phyloP scores from a whole-genome alignment of 2,329 filamentous ascomycete genomes.

The Penicillium verrucosum region DNA sequence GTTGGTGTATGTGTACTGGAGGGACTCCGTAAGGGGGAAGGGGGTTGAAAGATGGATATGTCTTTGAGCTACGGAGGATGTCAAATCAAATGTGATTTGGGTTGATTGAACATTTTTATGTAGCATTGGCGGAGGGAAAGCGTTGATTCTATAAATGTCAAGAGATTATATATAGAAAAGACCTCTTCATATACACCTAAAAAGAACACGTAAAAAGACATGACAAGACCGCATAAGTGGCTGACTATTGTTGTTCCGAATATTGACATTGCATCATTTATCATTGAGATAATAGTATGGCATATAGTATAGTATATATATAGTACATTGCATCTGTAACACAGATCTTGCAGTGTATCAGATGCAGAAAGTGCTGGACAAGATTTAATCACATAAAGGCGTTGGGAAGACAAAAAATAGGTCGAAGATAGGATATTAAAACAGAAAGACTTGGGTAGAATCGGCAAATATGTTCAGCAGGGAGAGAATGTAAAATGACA shows the following conservation, averaged over 20 bases:
- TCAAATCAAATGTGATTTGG: too few species aligned
- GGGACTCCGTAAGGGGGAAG: not conserved
- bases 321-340: not conserved
- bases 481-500: conserved; percentile 1
- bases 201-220: too few species aligned
- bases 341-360: not conserved
- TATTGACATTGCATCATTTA: conserved; percentile 13
- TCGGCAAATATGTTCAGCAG: conserved; percentile 2
- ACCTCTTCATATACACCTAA: too few species aligned
- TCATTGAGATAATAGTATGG: conserved; percentile 2
- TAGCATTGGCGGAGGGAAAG: not conserved
- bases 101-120: not conserved
- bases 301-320: conserved; percentile 13
- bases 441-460: not conserved
- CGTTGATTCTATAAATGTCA: not conserved
- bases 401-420: not conserved
- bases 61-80: not conserved
- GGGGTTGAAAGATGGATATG: too few species aligned
- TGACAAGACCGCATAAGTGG: too few species aligned
- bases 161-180: too few species aligned
- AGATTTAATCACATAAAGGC: conserved; percentile 6
- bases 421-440: conserved; percentile 10
- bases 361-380: not conserved
- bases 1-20: not conserved
- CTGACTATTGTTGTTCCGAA: not conserved